These are phyloP conservation scores for Noccaea bulbosa DNA, from an alignment of 345 rosid genomes.

Conservation along the genomic window DNA sequence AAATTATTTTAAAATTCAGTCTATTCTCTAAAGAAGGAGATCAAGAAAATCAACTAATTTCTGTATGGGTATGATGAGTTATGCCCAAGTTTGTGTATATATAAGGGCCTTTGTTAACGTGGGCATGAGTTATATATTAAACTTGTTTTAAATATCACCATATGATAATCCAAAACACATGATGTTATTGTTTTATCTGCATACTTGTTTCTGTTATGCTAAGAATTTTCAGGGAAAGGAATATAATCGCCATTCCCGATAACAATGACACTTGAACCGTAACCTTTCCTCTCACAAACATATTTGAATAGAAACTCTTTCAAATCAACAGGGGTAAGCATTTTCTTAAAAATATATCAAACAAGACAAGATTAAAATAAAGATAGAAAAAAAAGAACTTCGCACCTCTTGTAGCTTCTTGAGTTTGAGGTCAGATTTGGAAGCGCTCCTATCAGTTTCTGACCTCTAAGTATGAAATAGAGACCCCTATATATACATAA, in stretches of 20 bases:
- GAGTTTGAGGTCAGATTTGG: slow-evolving; percentile 15
- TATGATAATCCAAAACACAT: slow-evolving; percentile 17
- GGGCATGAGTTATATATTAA: slow-evolving; percentile 15
- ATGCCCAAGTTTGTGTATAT: no score
- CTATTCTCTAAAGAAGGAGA: slow-evolving; percentile 20
- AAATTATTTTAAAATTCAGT: neutral
- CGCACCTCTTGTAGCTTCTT: slow-evolving; percentile 36
- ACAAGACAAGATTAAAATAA: neutral
- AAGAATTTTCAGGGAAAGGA: slow-evolving; percentile 27
- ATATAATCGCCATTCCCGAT: slow-evolving; percentile 41
- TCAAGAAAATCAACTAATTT: slow-evolving; percentile 13
- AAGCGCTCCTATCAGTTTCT: slow-evolving; percentile 5
- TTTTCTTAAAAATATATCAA: slow-evolving; percentile 5
- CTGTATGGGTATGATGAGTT: neutral
- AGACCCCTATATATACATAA: slow-evolving; percentile 19
- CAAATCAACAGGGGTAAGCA: slow-evolving; percentile 27
- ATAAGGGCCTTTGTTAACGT: neutral
- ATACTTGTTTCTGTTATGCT: neutral
- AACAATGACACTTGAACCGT: slow-evolving; percentile 47
- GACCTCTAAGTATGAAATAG: neutral
- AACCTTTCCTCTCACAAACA: slow-evolving; percentile 31
- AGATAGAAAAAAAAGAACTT: slow-evolving; percentile 24
- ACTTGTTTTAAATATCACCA: slow-evolving; percentile 1
- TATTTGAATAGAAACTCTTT: slow-evolving; percentile 23
- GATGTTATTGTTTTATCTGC: slow-evolving; percentile 19